Percentiles rank a stretch among this genome's conserved stretches.
Evolutionary conservation across 1,284 basidiomycete species (phyloP).

Genomic region (Testicularia cyperi): DNA sequence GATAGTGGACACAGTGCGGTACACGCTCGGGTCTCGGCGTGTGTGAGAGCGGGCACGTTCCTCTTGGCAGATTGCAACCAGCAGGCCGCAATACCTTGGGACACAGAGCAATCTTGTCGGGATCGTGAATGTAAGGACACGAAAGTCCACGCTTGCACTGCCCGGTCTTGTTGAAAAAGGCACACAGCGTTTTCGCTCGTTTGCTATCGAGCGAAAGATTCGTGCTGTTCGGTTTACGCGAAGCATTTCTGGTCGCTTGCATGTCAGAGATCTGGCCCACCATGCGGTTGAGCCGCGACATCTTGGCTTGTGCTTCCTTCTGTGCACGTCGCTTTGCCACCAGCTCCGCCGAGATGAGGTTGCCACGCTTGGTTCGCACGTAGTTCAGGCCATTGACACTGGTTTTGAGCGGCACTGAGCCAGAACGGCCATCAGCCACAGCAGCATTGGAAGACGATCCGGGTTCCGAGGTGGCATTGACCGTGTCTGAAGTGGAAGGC

Average conservation of each 20-base stretch:
- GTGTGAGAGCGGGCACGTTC: slow-evolving; percentile 54
- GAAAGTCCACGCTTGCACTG: slow-evolving; percentile 53
- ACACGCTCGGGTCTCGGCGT: slow-evolving; percentile 34
- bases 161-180: slow-evolving; percentile 50
- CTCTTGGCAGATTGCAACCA: slow-evolving; percentile 45
- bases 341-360: slow-evolving; percentile 59
- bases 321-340: slow-evolving; percentile 49
- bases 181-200: slow-evolving; percentile 39
- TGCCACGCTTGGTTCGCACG: slow-evolving; percentile 61
- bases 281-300: slow-evolving; percentile 41
- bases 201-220: slow-evolving; percentile 4
- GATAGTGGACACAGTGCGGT: slow-evolving; percentile 57
- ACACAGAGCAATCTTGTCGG: slow-evolving; percentile 51
- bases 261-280: slow-evolving; percentile 38
- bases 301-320: slow-evolving; percentile 30
- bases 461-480: not conserved
- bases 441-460: not conserved
- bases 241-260: slow-evolving; percentile 27
- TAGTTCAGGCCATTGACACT: slow-evolving; percentile 61
- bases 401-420: slow-evolving; percentile 39
- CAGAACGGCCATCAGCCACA: not conserved
- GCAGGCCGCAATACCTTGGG: slow-evolving; percentile 45
- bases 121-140: slow-evolving; percentile 54
- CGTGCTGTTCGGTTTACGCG: not conserved
- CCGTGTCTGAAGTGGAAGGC: slow-evolving; percentile 7